Conservation (phyloP, 306 rosid genomes). For the Comarum palustre region DNA sequence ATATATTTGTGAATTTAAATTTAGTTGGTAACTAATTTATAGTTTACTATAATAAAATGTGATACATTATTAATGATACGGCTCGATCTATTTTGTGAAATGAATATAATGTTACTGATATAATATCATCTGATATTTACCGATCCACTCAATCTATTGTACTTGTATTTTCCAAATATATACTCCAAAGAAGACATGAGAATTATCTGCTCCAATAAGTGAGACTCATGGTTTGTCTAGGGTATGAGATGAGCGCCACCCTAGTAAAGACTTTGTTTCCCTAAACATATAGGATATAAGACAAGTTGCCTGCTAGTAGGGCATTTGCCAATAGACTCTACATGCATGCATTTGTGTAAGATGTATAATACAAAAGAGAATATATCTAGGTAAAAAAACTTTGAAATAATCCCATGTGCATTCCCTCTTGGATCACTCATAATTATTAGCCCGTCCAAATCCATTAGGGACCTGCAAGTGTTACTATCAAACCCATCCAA, state of each 20-base stretch:
- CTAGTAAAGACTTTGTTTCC: neutral
- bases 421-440: conserved; percentile 32
- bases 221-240: neutral
- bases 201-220: neutral
- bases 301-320: neutral
- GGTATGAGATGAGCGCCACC: conserved; percentile 5
- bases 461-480: conserved; percentile 24
- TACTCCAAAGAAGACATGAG: neutral
- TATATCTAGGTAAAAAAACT: no score
- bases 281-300: neutral
- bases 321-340: neutral
- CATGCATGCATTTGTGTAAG: neutral
- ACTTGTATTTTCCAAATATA: neutral
- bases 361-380: neutral
- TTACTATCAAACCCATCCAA: conserved; percentile 26
- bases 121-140: no score
- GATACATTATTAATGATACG: no score
- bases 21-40: no score
- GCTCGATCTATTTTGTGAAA: neutral
- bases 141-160: no score
- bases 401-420: conserved; percentile 28
- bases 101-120: neutral
- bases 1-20: no score
- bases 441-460: conserved; percentile 26
- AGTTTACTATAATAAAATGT: no score